These are phyloP conservation scores for Conoideocrella luteorostrata DNA, from an alignment of 2,329 filamentous ascomycete species.

Conservation along the genomic window DNA sequence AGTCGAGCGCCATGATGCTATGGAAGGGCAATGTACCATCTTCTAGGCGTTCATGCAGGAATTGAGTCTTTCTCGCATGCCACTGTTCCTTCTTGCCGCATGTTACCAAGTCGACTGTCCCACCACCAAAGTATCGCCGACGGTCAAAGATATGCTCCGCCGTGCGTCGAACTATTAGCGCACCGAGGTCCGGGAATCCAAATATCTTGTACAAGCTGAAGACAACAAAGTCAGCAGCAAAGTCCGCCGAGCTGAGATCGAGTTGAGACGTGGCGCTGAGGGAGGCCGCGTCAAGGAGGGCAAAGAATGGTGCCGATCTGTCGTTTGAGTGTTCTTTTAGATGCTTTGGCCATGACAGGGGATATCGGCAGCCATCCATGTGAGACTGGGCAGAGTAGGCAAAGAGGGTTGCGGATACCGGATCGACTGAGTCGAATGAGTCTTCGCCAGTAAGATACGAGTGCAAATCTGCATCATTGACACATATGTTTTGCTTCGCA, in stretches of 20 bases:
- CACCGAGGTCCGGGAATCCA: constrained; percentile 87
- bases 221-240: constrained; percentile 76
- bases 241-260: constrained; percentile 54
- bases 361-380: constrained; percentile 74
- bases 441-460: constrained; percentile 50
- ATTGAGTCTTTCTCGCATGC: constrained; percentile 68
- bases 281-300: constrained; percentile 78
- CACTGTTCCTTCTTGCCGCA: constrained; percentile 66
- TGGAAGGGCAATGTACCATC: constrained; percentile 91
- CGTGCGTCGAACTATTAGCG: constrained; percentile 70
- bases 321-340: constrained; percentile 29
- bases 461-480: constrained; percentile 58
- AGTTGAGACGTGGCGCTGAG: constrained; percentile 71
- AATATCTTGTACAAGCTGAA: constrained; percentile 98
- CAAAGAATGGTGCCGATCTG: constrained; percentile 41
- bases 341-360: constrained; percentile 58
- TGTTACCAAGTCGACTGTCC: constrained; percentile 86
- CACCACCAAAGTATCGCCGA: constrained; percentile 84
- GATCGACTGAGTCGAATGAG: constrained; percentile 19
- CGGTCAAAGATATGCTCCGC: constrained; percentile 56
- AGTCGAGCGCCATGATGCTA: constrained; percentile 75
- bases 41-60: constrained; percentile 75
- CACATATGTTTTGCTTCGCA: constrained; percentile 58
- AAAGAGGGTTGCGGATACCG: constrained; percentile 43
- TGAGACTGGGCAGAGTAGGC: constrained; percentile 91